Percentiles rank a stretch among this genome's conserved stretches.
Evolutionary conservation across 345 rosid species (phyloP).

Genomic region (Camelina sativa): DNA sequence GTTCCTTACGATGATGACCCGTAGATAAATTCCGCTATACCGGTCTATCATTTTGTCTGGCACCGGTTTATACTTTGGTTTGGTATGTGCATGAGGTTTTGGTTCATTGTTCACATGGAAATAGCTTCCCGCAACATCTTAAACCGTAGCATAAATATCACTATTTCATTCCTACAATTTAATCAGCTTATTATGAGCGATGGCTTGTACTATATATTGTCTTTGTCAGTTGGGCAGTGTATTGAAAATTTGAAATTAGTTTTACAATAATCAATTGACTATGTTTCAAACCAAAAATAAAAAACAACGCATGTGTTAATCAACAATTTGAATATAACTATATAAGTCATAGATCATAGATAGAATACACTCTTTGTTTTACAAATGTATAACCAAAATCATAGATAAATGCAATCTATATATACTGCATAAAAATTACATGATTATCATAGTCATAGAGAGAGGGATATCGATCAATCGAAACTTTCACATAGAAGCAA

Average conservation of each 20-base stretch:
- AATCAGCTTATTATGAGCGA: not conserved
- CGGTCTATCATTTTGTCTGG: not conserved
- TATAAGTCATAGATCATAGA: not conserved
- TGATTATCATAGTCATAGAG: not conserved
- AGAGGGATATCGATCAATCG: not conserved
- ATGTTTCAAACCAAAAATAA: too few species aligned
- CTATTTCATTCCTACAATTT: not conserved
- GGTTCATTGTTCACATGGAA: slow-evolving; percentile 10
- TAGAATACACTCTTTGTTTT: not conserved
- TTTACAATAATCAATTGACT: not conserved
- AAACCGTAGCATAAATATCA: not conserved
- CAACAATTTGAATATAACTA: too few species aligned
- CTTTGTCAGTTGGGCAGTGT: not conserved
- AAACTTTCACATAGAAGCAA: slow-evolving; percentile 28
- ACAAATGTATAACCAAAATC: not conserved
- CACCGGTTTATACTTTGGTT: not conserved
- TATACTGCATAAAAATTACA: not conserved
- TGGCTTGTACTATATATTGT: not conserved
- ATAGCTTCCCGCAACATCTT: not conserved
- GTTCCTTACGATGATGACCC: slow-evolving; percentile 88
- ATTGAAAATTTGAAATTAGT: not conserved
- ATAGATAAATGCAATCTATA: not conserved
- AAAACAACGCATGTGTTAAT: too few species aligned
- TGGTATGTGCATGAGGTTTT: not conserved
- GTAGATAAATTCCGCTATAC: slow-evolving; percentile 38